Evolutionary conservation across 2,329 filamentous ascomycete species (phyloP), one percentile per base, ranked within the genome.

Genomic region (Ophiostoma quercus): DNA sequence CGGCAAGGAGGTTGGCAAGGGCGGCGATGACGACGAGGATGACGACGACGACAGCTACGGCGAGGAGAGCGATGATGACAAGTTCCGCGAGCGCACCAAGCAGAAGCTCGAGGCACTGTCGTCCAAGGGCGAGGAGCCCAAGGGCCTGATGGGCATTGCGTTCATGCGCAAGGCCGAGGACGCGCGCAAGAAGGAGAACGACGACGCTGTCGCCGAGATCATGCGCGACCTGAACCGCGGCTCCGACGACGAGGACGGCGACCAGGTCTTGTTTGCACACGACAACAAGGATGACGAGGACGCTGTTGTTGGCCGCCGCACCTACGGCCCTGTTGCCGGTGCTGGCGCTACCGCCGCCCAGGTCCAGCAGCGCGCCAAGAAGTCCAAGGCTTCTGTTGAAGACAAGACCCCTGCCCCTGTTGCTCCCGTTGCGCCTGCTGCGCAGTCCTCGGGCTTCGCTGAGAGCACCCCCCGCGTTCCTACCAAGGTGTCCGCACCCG

Each of bases 111-210:
- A 80, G 71, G 81, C 77, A 72, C 74, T 83, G 72, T 9, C 62
- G 62, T 39, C 62, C 34, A 65, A 65, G 34, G 74, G 82, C 29
- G 80, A 80, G 22, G 83, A 85, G 74, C 89, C 89, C 16, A 90
- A 87, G 74, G 71, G 71, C 14, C 81, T 99, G 7, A 88, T 92
- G 79, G 85, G 86, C 68, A 92, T 99, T 90, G 92, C 92, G 72
- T 99, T 99, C 78, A 98, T 99, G 95, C 88, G 90, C 75, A 92
- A 90, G 74, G 92, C 93, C 1, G 94, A 97, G 76, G 90, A 90
- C 37, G 84, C 88, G 51, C 89, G 87, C 5, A 83, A 87, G 25
- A 60, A 71, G 73, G 86, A 88, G 70, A 97, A 98, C 74, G 92
- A 97, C 75, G 90, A 91, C 70, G 86, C 92, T 70, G 81, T 92